A percentile compares a stretch with the other conserved stretches of the same genome.
phyloP scores from a whole-genome alignment of 768 basidiomycete genomes.

The Heimioporus sp. region DNA sequence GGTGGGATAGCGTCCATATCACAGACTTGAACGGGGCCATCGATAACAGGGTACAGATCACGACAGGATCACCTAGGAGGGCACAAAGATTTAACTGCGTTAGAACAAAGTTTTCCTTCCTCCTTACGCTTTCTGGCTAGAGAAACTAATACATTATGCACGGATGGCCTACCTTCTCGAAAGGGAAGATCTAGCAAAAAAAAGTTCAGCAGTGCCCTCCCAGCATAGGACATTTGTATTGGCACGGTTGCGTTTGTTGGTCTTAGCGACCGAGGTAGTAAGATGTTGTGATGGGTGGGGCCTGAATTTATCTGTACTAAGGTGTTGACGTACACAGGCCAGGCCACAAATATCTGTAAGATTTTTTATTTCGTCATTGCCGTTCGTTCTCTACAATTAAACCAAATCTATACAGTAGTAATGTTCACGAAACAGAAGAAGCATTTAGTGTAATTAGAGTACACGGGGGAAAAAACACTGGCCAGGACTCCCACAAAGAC shows the following conservation, averaged over 20 bases:
- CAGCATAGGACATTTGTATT: too few species aligned
- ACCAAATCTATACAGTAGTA: conserved; percentile 17
- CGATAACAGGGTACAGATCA: not conserved
- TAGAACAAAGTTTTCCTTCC: too few species aligned
- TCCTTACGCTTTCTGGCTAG: too few species aligned
- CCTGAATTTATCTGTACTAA: conserved; percentile 28
- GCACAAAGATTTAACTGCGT: too few species aligned
- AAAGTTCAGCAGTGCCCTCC: not conserved
- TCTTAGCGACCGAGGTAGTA: not conserved
- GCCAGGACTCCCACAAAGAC: not conserved
- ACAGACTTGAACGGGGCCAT: not conserved
- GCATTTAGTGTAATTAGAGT: conserved; percentile 11
- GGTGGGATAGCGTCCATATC: not conserved
- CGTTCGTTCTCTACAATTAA: conserved; percentile 18
- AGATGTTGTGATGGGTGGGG: conserved; percentile 4
- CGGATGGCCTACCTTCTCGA: not conserved
- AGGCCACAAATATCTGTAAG: conserved; percentile 4
- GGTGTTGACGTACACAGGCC: conserved; percentile 13
- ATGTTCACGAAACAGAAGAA: conserved; percentile 12
- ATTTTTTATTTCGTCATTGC: conserved; percentile 16
- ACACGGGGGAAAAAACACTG: conserved; percentile 10
- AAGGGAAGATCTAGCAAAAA: not conserved
- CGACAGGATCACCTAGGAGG: too few species aligned
- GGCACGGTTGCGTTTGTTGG: not conserved
- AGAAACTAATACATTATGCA: too few species aligned